Base-by-base conservation (phyloP, 768 basidiomycete species). In the Tubosaeta sp. region DNA sequence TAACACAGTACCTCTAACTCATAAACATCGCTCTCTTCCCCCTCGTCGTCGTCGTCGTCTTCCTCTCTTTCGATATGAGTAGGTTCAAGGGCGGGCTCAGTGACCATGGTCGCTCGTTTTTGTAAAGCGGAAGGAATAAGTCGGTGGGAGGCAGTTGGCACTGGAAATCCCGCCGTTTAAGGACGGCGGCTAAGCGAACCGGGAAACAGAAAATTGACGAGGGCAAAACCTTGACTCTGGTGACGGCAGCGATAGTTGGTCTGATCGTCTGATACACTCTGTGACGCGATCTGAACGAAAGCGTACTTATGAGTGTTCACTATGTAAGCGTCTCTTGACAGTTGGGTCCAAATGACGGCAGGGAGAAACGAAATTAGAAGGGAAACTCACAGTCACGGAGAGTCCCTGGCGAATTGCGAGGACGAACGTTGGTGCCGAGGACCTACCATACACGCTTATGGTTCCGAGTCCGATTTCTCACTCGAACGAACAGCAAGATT, bases 21-120 rank as follows among this genome's bases (percentile, higher is more conserved):
- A 42, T 67, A 69, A 2, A 16, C n/a, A 19, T 67, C 66, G 25
- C 57, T 65, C 25, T 68, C 64, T n/a, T 69, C 68, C 12, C 46
- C 65, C 2, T 59, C 60, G 6, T 56, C 45, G 19, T 6, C 3
- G 25, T 52, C 55, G 13, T 57, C 52, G 8, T 30, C n/a, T 24
- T 34, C 40, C 31, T 60, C 55, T 19, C 53, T 39, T 1, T 3
- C 13, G 0, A 6, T 0, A 34, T 43, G 10, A 10, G 49, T 42
- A 5, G 59, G 53, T 29, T 69, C 54, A 10, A 39, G 19, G 1
- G 52, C 16, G 22, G 63, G 57, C 48, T 66, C 51, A 40, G 59
- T 44, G 25, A 61, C 44, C 66, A 67, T 67, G 34, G 18, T 54
- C 3, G 10, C 18, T 54, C 13, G 38, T 36, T 44, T 53, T 53